Percentiles rank a stretch among this genome's conserved stretches.
These are phyloP conservation scores for Filobasidium uniguttulatum DNA, from an alignment of 1,284 basidiomycete species.

Conservation along the genomic window DNA sequence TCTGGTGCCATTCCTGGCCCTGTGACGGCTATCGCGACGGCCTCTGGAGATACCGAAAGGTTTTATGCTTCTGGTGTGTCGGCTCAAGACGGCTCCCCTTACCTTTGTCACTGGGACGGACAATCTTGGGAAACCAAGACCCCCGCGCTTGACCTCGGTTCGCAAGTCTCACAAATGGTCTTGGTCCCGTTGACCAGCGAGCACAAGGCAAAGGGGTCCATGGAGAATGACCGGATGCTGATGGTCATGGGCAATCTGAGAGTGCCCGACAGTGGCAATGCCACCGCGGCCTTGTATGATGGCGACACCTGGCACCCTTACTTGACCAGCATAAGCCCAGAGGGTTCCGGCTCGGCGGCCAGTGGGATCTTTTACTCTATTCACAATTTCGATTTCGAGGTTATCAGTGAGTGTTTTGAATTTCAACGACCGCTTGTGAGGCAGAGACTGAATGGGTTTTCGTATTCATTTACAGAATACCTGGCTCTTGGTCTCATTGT, in stretches of 20 bases:
- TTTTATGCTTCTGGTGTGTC: constrained; percentile 80
- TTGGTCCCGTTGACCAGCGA: constrained; percentile 76
- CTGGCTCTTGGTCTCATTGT: constrained; percentile 87
- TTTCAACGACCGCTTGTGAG: background rate
- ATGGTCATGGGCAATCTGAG: constrained; percentile 72
- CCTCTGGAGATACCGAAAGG: constrained; percentile 63
- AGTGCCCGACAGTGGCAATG: constrained; percentile 53
- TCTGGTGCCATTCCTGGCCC: constrained; percentile 58
- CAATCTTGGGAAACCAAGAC: constrained; percentile 46
- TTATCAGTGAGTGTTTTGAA: constrained; percentile 47
- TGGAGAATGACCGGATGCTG: constrained; percentile 76
- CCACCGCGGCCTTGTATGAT: constrained; percentile 75
- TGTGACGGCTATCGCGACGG: constrained; percentile 73
- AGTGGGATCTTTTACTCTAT: constrained; percentile 72
- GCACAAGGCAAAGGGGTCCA: constrained; percentile 48
- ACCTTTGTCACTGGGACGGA: constrained; percentile 73
- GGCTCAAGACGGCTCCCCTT: constrained; percentile 46
- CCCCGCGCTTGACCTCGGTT: constrained; percentile 29
- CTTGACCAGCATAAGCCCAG: constrained; percentile 52
- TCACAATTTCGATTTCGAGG: constrained; percentile 56
- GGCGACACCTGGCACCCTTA: constrained; percentile 73
- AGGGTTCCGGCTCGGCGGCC: constrained; percentile 58
- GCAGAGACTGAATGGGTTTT: background rate
- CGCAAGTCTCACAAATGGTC: constrained; percentile 56
- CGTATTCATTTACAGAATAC: constrained; percentile 45